Conservation (phyloP, 768 basidiomycete species). For the Collybia sordida region DNA sequence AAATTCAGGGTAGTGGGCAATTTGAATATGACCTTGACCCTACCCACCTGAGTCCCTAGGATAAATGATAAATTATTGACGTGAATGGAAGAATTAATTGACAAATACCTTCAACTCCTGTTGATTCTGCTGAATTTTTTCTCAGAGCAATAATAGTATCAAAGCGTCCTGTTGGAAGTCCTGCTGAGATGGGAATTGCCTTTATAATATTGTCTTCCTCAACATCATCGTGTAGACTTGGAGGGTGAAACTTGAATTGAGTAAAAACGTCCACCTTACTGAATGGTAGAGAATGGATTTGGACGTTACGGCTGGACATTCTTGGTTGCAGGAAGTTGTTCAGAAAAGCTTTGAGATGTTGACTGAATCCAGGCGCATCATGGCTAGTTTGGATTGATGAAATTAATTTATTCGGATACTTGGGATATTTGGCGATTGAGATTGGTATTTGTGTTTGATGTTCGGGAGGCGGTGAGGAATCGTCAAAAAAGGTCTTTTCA, state of each 20-base stretch:
- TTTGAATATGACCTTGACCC: conserved; percentile 21
- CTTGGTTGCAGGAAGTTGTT: conserved; percentile 19
- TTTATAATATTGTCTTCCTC: conserved; percentile 17
- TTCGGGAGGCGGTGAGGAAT: not conserved
- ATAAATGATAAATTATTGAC: not conserved
- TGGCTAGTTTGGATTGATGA: conserved; percentile 11
- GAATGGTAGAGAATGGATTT: conserved; percentile 14
- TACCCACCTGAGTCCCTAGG: conserved; percentile 18
- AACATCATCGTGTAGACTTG: conserved; percentile 15
- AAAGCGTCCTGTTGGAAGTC: conserved; percentile 17
- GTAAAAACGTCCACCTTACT: conserved; percentile 18
- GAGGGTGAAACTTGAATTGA: conserved; percentile 20
- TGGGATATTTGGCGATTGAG: conserved; percentile 4
- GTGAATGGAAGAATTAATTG: not conserved
- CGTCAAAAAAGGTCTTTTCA: not conserved
- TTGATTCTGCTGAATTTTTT: conserved; percentile 17
- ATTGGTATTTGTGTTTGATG: not conserved
- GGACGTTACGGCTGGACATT: not conserved
- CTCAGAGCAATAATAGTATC: conserved; percentile 21
- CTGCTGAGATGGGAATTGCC: conserved; percentile 14
- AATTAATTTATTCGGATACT: conserved; percentile 13
- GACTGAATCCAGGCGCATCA: conserved; percentile 19
- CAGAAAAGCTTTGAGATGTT: conserved; percentile 20
- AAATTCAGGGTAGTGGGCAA: conserved; percentile 6
- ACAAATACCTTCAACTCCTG: conserved; percentile 17